Evolutionary conservation across 2,329 filamentous ascomycete genomes (phyloP).

Genomic region (Nemania sp.): DNA sequence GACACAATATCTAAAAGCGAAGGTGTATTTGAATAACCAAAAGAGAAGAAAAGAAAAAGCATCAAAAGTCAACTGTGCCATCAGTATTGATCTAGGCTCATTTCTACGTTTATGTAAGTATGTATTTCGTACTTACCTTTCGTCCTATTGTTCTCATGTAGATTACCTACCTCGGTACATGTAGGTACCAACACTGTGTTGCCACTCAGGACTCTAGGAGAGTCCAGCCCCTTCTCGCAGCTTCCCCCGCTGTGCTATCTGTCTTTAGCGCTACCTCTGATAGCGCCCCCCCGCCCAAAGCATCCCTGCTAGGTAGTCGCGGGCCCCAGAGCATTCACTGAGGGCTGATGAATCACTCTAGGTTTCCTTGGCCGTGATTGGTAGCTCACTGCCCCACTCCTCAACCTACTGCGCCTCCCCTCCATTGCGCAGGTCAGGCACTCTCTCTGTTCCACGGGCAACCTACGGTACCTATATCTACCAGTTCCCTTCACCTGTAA

Average conservation of each 20-base stretch:
- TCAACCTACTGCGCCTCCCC: slow-evolving; percentile 37
- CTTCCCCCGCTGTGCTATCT: slow-evolving; percentile 37
- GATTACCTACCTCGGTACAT: no score
- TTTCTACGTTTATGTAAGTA: no score
- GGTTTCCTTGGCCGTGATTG: slow-evolving; percentile 30
- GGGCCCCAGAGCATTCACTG: neutral
- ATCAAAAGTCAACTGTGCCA: no score
- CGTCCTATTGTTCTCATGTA: no score
- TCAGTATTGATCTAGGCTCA: no score
- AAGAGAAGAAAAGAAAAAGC: neutral
- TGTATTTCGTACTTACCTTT: no score
- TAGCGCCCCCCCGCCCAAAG: slow-evolving; percentile 1
- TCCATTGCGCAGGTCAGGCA: slow-evolving; percentile 18
- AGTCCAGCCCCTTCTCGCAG: slow-evolving; percentile 37
- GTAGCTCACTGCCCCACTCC: slow-evolving; percentile 5
- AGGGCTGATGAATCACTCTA: slow-evolving; percentile 38
- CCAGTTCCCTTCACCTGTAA: neutral
- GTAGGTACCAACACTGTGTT: no score
- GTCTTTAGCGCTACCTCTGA: slow-evolving; percentile 15
- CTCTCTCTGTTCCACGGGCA: neutral
- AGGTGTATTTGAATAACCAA: neutral
- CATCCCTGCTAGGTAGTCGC: slow-evolving; percentile 15
- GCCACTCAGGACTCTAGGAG: slow-evolving; percentile 11
- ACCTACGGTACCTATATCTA: slow-evolving; percentile 25
- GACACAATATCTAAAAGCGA: neutral